Evolutionary conservation across 495 filamentous ascomycete species (phyloP), one percentile per base, ranked within the genome.

Genomic region (Penicillium turbatum): DNA sequence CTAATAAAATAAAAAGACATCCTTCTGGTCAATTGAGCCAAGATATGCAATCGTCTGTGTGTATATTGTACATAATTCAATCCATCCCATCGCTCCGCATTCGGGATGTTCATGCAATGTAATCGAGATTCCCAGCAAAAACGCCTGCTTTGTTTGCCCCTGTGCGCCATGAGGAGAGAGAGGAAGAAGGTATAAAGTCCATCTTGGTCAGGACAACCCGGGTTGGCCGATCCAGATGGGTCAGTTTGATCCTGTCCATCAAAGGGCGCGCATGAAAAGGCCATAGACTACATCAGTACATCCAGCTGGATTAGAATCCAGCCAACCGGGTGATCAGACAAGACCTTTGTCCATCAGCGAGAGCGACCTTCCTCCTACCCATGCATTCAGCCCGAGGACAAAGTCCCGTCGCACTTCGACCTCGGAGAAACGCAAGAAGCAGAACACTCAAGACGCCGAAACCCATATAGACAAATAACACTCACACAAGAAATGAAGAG

Each of bases 151-250:
- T 53, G 24, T 46, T 29, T 37, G 61, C 59, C 48, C 46, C 51
- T 53, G 51, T 62, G 51, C 64, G 62, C 58, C 61, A 30, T 51
- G 59, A 67, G 64, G 52, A 56, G 52, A 56, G 63, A 64, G 50
- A 53, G 59, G 39, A 43, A 38, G 40, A 34, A 31, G 19, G 19
- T 6, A 27, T 10, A 6, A 31, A 45, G 29, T 48, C 44, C 6
- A 16, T 44, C 30, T 21, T 15, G 30, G 36, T 27, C 4, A 21
- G 4, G n/a, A 11, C 21, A 34, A 13, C 31, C 39, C 24, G 30
- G 26, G 15, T 31, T 29, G n/a, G n/a, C 11, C 11, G 24, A 16
- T 45, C 44, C 24, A 35, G 32, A 12, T 5, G 29, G 6, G 17
- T 16, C 36, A 38, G 8, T 32, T 13, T 39, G 26, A 43, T 51